Evolutionary conservation across 108 stramenopile genomes (phyloP).

Genomic region (Cyclotella choctawhatcheeana): DNA sequence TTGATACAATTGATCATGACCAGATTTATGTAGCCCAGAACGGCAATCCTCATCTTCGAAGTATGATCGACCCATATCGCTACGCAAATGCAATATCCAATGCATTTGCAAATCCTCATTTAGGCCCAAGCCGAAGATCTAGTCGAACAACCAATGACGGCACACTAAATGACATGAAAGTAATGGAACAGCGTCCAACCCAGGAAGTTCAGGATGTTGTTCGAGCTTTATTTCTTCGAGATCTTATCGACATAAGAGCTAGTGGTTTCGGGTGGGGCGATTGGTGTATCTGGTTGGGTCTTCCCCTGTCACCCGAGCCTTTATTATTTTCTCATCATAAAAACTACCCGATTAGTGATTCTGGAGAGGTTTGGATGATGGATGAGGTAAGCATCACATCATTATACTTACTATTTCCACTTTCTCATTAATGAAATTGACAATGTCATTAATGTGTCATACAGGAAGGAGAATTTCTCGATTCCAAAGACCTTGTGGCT

Average conservation of each 20-base stretch:
- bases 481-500: conserved; percentile 65
- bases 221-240: conserved; percentile 45
- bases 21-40: conserved; percentile 27
- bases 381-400: conserved; percentile 9
- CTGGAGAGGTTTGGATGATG: neutral
- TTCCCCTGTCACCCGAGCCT: neutral
- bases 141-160: neutral
- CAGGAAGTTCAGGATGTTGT: conserved; percentile 50
- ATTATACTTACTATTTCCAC: too few species aligned
- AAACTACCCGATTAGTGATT: neutral
- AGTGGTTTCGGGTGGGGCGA: conserved; percentile 63
- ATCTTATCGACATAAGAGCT: conserved; percentile 44
- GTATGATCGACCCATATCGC: conserved; percentile 45
- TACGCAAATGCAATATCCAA: conserved; percentile 50
- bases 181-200: too few species aligned
- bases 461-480: too few species aligned
- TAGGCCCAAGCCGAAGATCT: conserved; percentile 9
- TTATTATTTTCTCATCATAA: neutral
- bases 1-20: conserved; percentile 4
- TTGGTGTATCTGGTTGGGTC: conserved; percentile 23
- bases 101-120: conserved; percentile 8
- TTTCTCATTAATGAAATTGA: too few species aligned
- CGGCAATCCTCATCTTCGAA: conserved; percentile 9
- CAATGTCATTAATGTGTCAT: too few species aligned
- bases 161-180: conserved; percentile 15